Base-by-base conservation (phyloP, 768 basidiomycete genomes). In the Hemileccinum rubropunctum region DNA sequence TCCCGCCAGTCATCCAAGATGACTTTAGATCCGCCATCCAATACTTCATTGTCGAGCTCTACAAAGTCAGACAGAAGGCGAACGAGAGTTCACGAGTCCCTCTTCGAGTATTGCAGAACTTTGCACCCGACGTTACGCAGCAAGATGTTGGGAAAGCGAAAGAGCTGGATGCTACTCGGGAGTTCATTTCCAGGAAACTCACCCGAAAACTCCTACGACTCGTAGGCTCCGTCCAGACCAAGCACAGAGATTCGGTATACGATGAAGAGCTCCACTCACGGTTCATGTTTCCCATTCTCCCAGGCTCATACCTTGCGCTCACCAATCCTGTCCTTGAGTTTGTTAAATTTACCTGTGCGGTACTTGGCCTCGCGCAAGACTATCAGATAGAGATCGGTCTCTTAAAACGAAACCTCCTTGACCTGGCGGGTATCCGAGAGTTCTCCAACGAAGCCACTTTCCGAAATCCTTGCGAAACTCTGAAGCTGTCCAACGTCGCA, bases 381-480 rank as follows among this genome's bases (percentile, higher is more conserved):
- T 84, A 85, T 56, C 78, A 80, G 21, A 82, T 91, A 50, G 95
- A 99, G 63, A 81, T 97, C 14, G 91, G 91, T 14, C 72, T 99
- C 13, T 70, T 99, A 56, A 91, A 89, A 68, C 83, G 92, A 33
- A 98, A 86, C 64, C 71, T 95, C 13, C 79, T 99, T 47, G 95
- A 98, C 53, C 73, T 98, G 41, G 80, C 95, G 34, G 84, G 86
- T 11, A 77, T 95, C 33, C 82, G 86, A 42, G 93, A 97, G 66
- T 98, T 95, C 60, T 83, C 92, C 7, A 72, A 73, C 45, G 89
- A 94, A 43, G 94, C 94, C 4, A 67, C 77, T 1, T 99, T 95
- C 76, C 82, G 82, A 46, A 97, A 97, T 64, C 95, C 95, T 0
- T 98, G 94, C 71, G 86, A 92, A 63, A 82, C 90, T 9, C 77